phyloP scores from a whole-genome alignment of 2,329 filamentous ascomycete species.

The Fusarium graminum region DNA sequence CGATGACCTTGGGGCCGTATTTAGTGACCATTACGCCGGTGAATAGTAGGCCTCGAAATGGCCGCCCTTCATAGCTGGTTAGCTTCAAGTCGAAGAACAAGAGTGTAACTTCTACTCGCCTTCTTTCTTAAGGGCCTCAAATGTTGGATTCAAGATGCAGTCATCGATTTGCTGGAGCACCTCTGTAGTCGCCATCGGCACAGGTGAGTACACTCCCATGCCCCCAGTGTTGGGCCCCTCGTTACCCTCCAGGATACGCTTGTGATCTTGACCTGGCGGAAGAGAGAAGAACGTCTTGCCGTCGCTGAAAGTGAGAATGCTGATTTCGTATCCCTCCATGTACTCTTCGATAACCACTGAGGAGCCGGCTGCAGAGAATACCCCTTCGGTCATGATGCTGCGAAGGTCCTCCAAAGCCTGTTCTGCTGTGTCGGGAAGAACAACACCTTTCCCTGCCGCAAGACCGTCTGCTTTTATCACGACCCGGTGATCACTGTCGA shows the following conservation, averaged over 20 bases:
- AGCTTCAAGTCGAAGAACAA: background rate
- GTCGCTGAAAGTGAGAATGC: slow-evolving; percentile 76
- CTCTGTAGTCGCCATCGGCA: slow-evolving; percentile 65
- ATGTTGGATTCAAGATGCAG: slow-evolving; percentile 71
- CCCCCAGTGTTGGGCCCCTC: slow-evolving; percentile 79
- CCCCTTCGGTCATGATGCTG: slow-evolving; percentile 75
- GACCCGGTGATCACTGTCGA: slow-evolving; percentile 61
- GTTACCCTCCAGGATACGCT: slow-evolving; percentile 76
- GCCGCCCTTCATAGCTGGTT: slow-evolving; percentile 43
- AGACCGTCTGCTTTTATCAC: slow-evolving; percentile 83
- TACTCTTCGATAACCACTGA: slow-evolving; percentile 81
- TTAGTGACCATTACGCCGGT: slow-evolving; percentile 89
- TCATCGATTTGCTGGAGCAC: slow-evolving; percentile 69
- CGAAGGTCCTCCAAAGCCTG: slow-evolving; percentile 73
- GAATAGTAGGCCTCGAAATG: slow-evolving; percentile 78
- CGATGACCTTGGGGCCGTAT: slow-evolving; percentile 79
- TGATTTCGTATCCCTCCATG: slow-evolving; percentile 77
- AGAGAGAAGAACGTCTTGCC: slow-evolving; percentile 74
- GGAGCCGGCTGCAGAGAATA: slow-evolving; percentile 75
- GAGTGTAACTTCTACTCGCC: slow-evolving; percentile 48
- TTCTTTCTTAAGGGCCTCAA: slow-evolving; percentile 72
- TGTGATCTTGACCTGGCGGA: slow-evolving; percentile 80
- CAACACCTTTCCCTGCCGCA: slow-evolving; percentile 78
- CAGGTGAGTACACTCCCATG: slow-evolving; percentile 81
- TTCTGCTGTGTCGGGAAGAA: slow-evolving; percentile 58